phyloP scores from a whole-genome alignment of 2,329 filamentous ascomycete genomes.

The Colletotrichum musae region DNA sequence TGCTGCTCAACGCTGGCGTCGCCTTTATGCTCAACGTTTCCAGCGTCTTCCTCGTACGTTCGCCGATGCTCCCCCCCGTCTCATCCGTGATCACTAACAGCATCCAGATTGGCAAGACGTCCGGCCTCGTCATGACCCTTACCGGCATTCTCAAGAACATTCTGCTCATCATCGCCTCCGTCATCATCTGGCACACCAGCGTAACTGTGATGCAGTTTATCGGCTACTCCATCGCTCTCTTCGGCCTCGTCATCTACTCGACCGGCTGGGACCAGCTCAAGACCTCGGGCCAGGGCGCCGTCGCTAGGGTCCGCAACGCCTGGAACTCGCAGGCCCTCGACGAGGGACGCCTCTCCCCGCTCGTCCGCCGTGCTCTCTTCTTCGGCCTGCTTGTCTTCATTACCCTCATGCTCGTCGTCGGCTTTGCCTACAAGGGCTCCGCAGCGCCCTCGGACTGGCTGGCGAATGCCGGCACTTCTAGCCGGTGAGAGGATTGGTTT shows the following conservation, averaged over 20 bases:
- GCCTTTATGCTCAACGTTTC: conserved; percentile 87
- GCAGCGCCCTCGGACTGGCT: conserved; percentile 35
- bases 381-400: conserved; percentile 40
- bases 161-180: conserved; percentile 81
- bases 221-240: conserved; percentile 81
- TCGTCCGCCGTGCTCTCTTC: conserved; percentile 43
- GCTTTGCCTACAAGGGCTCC: conserved; percentile 38
- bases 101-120: conserved; percentile 87
- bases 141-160: conserved; percentile 92
- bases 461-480: conserved; percentile 10
- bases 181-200: conserved; percentile 83
- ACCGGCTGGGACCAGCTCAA: conserved; percentile 52
- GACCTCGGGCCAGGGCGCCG: conserved; percentile 30
- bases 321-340: conserved; percentile 41
- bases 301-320: conserved; percentile 37
- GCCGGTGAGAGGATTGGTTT: conserved; percentile 1
- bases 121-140: conserved; percentile 86
- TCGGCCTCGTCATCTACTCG: conserved; percentile 67
- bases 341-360: conserved; percentile 44
- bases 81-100: conserved; percentile 32
- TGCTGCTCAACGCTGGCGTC: conserved; percentile 81
- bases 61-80: neutral
- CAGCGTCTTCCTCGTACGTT: conserved; percentile 85
- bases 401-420: conserved; percentile 42
- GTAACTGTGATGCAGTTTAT: conserved; percentile 80